Percentiles rank a stretch among this genome's conserved stretches.
Evolutionary conservation across 331 rosid genomes (phyloP).

Genomic region (Rosa hybrid): DNA sequence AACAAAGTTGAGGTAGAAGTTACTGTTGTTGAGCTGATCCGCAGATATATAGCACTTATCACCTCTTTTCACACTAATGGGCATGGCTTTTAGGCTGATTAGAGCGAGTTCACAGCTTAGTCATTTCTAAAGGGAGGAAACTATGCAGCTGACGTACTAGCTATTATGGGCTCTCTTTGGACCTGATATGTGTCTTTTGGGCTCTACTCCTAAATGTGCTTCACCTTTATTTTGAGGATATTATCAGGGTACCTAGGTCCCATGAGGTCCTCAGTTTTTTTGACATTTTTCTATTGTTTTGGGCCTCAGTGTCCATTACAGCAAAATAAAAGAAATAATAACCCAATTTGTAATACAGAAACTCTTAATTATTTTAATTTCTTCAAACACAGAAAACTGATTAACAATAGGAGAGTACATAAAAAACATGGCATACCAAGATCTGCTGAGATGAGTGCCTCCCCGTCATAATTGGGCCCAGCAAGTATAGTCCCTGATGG

Average conservation of each 20-base stretch:
- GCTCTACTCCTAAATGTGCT: not conserved
- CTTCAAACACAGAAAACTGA: not conserved
- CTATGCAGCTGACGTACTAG: not conserved
- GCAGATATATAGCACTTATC: not conserved
- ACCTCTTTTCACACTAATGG: not conserved
- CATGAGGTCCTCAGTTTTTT: not conserved
- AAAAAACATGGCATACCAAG: constrained; percentile 52
- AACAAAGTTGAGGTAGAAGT: not conserved
- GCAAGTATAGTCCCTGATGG: constrained; percentile 86
- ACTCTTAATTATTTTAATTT: not conserved
- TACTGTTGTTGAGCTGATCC: not conserved
- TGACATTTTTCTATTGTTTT: not conserved
- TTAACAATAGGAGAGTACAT: not conserved
- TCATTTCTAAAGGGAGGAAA: not conserved
- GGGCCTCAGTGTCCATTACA: not conserved
- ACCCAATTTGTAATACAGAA: not conserved
- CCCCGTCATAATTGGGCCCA: constrained; percentile 91
- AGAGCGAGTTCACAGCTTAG: not conserved
- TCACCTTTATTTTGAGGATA: not conserved
- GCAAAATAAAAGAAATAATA: not conserved
- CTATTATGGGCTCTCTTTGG: not conserved
- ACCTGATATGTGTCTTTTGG: not conserved
- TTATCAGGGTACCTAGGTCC: not conserved
- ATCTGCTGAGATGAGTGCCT: constrained; percentile 89
- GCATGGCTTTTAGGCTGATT: not conserved